Conservation (phyloP, 495 filamentous ascomycete species). For the Diplogelasinospora grovesii region DNA sequence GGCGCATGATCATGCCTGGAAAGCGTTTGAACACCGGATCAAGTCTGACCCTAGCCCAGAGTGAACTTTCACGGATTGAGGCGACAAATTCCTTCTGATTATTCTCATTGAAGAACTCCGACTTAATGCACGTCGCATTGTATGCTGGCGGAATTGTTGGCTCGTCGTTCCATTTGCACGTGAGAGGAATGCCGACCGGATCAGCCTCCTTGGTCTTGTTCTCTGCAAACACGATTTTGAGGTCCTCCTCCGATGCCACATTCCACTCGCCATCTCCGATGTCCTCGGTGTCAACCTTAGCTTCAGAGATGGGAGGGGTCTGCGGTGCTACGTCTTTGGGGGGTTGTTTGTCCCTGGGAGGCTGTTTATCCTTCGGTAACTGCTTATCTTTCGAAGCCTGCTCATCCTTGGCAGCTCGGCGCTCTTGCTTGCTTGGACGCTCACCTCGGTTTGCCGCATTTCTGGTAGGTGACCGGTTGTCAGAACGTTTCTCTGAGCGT, state of each 20-base stretch:
- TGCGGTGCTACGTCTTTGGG: too few relatives aligned
- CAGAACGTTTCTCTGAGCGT: too few relatives aligned
- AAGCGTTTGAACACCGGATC: constrained; percentile 42
- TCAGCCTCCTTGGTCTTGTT: constrained; percentile 30
- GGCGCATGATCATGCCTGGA: constrained; percentile 20
- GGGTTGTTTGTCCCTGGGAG: too few relatives aligned
- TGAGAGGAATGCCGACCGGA: constrained; percentile 37
- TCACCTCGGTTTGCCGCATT: constrained; percentile 5
- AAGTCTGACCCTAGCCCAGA: constrained; percentile 37
- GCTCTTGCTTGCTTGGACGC: constrained; percentile 9
- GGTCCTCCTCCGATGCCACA: constrained; percentile 33
- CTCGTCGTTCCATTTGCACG: constrained; percentile 32
- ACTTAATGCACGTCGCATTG: constrained; percentile 38
- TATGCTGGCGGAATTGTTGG: constrained; percentile 41
- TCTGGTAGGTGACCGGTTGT: too few relatives aligned
- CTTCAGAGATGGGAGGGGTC: background rate
- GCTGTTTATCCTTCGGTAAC: background rate
- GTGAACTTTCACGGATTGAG: constrained; percentile 33
- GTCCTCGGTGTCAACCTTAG: constrained; percentile 9
- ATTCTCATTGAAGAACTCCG: constrained; percentile 38
- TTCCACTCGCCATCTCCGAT: constrained; percentile 22
- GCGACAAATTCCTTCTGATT: constrained; percentile 38
- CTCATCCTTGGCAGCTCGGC: constrained; percentile 2
- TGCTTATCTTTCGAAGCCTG: background rate
- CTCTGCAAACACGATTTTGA: constrained; percentile 32